Base-by-base conservation (phyloP, 768 basidiomycete genomes). In the Cyclocybe cylindracea region DNA sequence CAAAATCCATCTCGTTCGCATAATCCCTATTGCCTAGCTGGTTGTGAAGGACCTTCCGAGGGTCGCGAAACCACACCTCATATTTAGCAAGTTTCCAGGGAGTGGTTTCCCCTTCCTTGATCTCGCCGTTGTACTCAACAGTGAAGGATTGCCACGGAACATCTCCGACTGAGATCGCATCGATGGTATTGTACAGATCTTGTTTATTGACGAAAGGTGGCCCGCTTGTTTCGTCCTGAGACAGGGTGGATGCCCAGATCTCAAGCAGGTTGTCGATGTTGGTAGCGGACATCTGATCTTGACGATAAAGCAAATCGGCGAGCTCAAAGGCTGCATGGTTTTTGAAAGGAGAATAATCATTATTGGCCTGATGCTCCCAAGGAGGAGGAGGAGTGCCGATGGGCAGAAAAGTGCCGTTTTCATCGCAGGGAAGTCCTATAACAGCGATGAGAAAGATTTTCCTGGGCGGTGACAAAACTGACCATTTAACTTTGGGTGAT, bases 61-160 rank as follows among this genome's bases (percentile, higher is more conserved):
- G 64, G 51, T 76, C 56, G 0, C 72, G 61, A 46, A 58, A 71
- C 61, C 68, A 74, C 5, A 73, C 62, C 31, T 67, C 60, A 54
- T 66, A 70, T 10, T 46, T 39, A 2, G 50, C 51, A 6, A 35
- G 41, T 56, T 64, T 73, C 77, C 74, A 78, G 9, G 64, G 34
- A 5, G 70, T 61, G 11, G 56, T 38, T 49, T 11, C 53, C 48
- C 62, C 59, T 0, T 48, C 56, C 14, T n/a, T n/a, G n/a, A 47
- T 13, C 49, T 62, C n/a, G 19, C 66, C 33, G 61, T 46, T 46
- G 32, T 72, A 75, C 5, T 50, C 42, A 10, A 71, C 43, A 1
- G 56, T 44, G 48, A 78, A 71, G 2, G 55, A 60, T 3, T 65
- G 14, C 76, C 77, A 79, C 0, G 72, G 66, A 8, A 63, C 62